Conservation (phyloP, 1,284 basidiomycete species). For the Pseudozyma sp. region DNA sequence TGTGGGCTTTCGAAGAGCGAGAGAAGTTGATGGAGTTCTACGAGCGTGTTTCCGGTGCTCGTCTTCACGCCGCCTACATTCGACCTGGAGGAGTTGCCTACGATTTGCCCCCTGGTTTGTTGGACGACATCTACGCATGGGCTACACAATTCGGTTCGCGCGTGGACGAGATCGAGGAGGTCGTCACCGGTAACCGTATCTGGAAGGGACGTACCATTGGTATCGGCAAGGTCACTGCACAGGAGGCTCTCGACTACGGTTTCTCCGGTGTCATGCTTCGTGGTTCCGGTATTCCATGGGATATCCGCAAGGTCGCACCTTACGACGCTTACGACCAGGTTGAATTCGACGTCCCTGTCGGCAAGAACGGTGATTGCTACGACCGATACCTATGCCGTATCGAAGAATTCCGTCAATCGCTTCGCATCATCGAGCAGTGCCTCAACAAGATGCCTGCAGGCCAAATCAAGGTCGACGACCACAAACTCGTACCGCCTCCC, state of each 20-base stretch:
- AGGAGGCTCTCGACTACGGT: slow-evolving; percentile 90
- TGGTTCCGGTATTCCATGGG: slow-evolving; percentile 94
- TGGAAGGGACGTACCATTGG: slow-evolving; percentile 96
- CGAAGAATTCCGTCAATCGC: slow-evolving; percentile 95
- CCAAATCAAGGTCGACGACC: slow-evolving; percentile 93
- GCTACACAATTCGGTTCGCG: slow-evolving; percentile 91
- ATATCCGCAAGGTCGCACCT: slow-evolving; percentile 86
- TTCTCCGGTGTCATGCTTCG: slow-evolving; percentile 98
- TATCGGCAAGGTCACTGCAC: slow-evolving; percentile 89
- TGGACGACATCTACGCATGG: slow-evolving; percentile 98
- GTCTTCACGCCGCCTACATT: slow-evolving; percentile 96
- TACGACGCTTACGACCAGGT: slow-evolving; percentile 99
- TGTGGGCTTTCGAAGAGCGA: slow-evolving; percentile 99
- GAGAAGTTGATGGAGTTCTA: slow-evolving; percentile 99
- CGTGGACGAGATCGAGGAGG: slow-evolving; percentile 97
- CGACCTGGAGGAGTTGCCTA: slow-evolving; percentile 98
- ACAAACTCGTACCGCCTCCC: slow-evolving; percentile 97
- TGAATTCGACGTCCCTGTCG: slow-evolving; percentile 96
- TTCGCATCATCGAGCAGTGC: slow-evolving; percentile 85
- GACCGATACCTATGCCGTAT: slow-evolving; percentile 94
- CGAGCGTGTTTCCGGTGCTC: slow-evolving; percentile 97
- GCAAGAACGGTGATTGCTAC: slow-evolving; percentile 96
- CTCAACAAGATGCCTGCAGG: slow-evolving; percentile 97
- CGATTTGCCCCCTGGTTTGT: slow-evolving; percentile 93
- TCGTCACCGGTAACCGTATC: slow-evolving; percentile 96